Evolutionary conservation across 1,139 yeast species (phyloP), one percentile per base, ranked within the genome.

Genomic region (Pichia sp.): DNA sequence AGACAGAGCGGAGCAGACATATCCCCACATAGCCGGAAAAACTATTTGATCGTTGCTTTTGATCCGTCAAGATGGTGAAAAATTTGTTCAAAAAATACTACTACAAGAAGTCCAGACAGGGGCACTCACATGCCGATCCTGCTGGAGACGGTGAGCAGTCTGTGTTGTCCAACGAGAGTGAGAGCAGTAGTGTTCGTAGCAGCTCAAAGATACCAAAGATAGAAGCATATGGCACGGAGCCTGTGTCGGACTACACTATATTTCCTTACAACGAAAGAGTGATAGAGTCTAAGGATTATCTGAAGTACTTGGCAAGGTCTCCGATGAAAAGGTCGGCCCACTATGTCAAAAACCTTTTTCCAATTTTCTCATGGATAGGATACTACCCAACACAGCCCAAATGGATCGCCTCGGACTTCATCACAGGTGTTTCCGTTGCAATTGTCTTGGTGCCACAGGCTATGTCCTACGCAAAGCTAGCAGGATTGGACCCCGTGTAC

Each of bases 361-460:
- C 97, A 5, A 85, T 92, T 48, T 70, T 81, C 2, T 73, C 75
- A 23, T 90, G 98, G 98, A 83, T 90, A 54, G 80, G 86, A 59
- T 88, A 90, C 66, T 92, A 90, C 71, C 92, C 92, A 66, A 66
- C 76, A 15, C 77, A 78, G 48, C 64, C 64, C 5, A 46, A 57
- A 15, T 92, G 97, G 97, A 74, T 86, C 23, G 80, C 82, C 58
- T 82, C 92, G 49, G 98, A 92, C 70, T 71, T 90, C 59, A 84
- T 90, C 58, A 97, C 98, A 2, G 97, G 97, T 67, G 78, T 92
- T 57, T 88, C 97, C 2, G 96, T 90, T 13, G 97, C 97, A 47
- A 84, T 88, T 60, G 97, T 92, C 19, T 78, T 90, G 63, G 96
- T 92, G 34, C 97, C 98, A 2, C 98, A 92, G 71, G 85, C 95